Evolutionary conservation across 345 rosid genomes (phyloP), one percentile per base, ranked within the genome.

Genomic region (Erysimum cheiranthoides): DNA sequence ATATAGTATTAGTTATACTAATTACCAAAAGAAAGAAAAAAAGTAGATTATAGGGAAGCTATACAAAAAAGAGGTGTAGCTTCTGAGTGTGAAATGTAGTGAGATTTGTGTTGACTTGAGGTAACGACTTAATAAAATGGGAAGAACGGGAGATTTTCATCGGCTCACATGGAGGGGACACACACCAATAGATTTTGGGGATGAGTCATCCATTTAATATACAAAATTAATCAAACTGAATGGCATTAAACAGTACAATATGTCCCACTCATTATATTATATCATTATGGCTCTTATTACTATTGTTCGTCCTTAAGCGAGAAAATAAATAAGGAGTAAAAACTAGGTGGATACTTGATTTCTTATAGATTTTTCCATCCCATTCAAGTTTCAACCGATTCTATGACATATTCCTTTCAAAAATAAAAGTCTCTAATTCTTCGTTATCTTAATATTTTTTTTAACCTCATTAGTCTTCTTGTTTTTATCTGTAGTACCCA

Each of bases 161-260:
- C 27, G 68, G 45, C 40, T 67, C 79, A 75, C 73, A 51, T 75
- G 79, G 79, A 75, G 79, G 78, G 78, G 78, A 38, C 54, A 75
- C 28, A 36, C 54, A 57, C 66, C 60, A 45, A 28, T 36, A 38
- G 34, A 16, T 40, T 70, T 51, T 42, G 45, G 50, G 67, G 10
- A 42, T 64, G 65, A 51, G 16, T 56, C 77, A 62, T 52, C 34
- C 54, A 30, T 30, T 39, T 73, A n/a, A 5, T 35, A n/a, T 35
- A 3, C 11, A 45, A 17, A 58, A 46, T 5, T 46, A 14, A 35
- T 60, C 59, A 25, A 32, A 70, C 21, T 9, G 14, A 46, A 38
- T 58, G 47, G 28, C 16, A 21, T 21, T 50, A 10, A 18, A 34
- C 6, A 5, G 8, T 34, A 34, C 7, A 34, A 34, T 32, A 68